Base-by-base conservation (phyloP, 306 rosid genomes). In the Mucuna pruriens region DNA sequence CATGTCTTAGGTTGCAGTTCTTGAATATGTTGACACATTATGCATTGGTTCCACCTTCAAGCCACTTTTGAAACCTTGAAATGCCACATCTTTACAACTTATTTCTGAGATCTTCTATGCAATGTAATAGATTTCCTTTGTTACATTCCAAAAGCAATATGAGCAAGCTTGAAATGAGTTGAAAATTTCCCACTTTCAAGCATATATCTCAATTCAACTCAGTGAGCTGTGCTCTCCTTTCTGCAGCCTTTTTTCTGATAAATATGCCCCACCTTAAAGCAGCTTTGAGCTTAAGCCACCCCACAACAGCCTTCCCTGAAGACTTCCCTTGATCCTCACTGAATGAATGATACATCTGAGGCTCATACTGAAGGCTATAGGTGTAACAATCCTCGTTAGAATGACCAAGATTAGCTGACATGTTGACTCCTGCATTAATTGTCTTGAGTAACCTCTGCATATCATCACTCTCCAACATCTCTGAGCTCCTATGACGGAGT, bases 261-360 rank as follows among this genome's bases (percentile, higher is more conserved):
- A 94, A 91, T 38, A 94, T 92, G 13, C 98, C 98, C 98, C 98
- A 94, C 67, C 98, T 90, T 64, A 94, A 87, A 29, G 97, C 98
- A 4, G 97, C 98, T 87, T 89, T 94, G 58, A 94, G 94, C 87
- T 93, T 91, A 69, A 95, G 94, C 98, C 98, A 94, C 60, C 98
- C 98, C 8, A 94, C 90, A 38, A 89, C 94, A 29, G 97, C 98
- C 31, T 89, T 91, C 12, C 98, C 98, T 0, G 95, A 90, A 66
- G 88, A 58, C 82, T 74, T 88, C 0, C 84, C 84, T 10, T 48
- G 83, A 78, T 91, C 95, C 71, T 84, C 87, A 6, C 61, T 36
- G 17, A 82, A 79, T 11, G 86, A 26, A 77, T 75, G 85, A 70
- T 77, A 85, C 88, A 86, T 62, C 51, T 70, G 95, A 67, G 95